Conservation (phyloP, 192 early-diverging fungal genomes). For the Backusella circina region DNA sequence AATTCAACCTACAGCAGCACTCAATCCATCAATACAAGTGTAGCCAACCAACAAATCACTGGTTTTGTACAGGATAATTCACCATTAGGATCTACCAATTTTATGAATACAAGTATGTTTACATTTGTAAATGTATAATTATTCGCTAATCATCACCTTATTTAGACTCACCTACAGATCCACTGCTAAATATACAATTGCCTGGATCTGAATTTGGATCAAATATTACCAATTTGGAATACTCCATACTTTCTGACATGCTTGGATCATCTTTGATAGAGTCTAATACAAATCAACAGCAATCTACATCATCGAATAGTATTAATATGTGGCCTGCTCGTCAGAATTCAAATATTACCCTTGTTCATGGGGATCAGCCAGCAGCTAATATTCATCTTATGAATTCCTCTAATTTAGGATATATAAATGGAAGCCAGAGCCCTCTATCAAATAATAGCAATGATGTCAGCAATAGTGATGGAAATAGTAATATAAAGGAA, state of each 20-base stretch:
- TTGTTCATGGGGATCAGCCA: background rate
- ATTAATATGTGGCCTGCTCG: background rate
- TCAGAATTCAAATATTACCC: background rate
- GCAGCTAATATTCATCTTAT: background rate
- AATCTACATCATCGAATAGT: background rate
- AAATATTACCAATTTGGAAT: slow-evolving; percentile 84
- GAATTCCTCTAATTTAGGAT: background rate
- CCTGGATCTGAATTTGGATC: slow-evolving; percentile 76
- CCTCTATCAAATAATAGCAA: background rate
- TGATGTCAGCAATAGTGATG: background rate
- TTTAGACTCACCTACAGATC: background rate
- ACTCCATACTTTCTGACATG: slow-evolving; percentile 87
- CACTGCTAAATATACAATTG: slow-evolving; percentile 4
- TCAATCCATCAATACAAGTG: background rate
- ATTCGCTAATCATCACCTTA: background rate
- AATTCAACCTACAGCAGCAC: background rate
- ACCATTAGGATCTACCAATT: background rate
- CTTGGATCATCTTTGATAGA: slow-evolving; percentile 55
- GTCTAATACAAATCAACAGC: background rate
- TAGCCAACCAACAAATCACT: background rate
- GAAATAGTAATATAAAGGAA: background rate
- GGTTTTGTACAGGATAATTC: background rate
- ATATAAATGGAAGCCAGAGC: background rate
- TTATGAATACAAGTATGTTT: slow-evolving; percentile 2
- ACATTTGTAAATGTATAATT: background rate